Percentiles rank a stretch among this genome's conserved stretches.
phyloP scores from a whole-genome alignment of 495 filamentous ascomycete species.

The Cercophora newfieldiana region DNA sequence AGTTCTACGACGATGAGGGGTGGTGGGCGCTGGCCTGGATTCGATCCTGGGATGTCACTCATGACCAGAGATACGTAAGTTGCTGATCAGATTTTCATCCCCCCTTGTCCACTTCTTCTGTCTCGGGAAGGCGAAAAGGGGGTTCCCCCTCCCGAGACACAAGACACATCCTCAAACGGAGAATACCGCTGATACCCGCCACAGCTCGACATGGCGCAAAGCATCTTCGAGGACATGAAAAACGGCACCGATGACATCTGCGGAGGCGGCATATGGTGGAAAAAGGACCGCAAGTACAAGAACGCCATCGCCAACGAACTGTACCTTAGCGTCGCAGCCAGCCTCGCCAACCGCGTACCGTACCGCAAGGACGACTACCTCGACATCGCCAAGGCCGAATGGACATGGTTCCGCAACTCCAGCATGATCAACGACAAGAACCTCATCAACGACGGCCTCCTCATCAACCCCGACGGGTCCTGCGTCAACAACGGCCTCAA shows the following conservation, averaged over 20 bases:
- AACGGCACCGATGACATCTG: conserved; percentile 55
- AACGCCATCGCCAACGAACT: conserved; percentile 79
- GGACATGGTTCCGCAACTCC: conserved; percentile 67
- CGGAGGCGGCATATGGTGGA: conserved; percentile 73
- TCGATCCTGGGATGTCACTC: conserved; percentile 62
- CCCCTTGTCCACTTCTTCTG: no score
- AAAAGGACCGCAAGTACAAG: conserved; percentile 57
- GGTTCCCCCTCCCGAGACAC: no score
- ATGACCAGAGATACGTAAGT: conserved; percentile 51
- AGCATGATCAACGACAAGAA: conserved; percentile 66
- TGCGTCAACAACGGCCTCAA: conserved; percentile 66
- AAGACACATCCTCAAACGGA: no score
- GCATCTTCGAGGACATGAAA: conserved; percentile 63
- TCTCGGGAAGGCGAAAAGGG: no score
- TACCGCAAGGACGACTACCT: conserved; percentile 52
- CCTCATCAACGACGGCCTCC: conserved; percentile 71
- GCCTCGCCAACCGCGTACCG: conserved; percentile 67
- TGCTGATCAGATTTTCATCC: no score
- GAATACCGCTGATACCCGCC: no score
- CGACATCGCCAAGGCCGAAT: conserved; percentile 56
- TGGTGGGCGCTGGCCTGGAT: conserved; percentile 75
- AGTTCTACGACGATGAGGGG: conserved; percentile 69
- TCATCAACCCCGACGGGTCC: conserved; percentile 35
- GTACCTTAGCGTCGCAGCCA: conserved; percentile 67
- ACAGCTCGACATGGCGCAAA: conserved; percentile 56